Evolutionary conservation across 306 rosid species (phyloP), one percentile per base, ranked within the genome.

Genomic region (Myrica gale): DNA sequence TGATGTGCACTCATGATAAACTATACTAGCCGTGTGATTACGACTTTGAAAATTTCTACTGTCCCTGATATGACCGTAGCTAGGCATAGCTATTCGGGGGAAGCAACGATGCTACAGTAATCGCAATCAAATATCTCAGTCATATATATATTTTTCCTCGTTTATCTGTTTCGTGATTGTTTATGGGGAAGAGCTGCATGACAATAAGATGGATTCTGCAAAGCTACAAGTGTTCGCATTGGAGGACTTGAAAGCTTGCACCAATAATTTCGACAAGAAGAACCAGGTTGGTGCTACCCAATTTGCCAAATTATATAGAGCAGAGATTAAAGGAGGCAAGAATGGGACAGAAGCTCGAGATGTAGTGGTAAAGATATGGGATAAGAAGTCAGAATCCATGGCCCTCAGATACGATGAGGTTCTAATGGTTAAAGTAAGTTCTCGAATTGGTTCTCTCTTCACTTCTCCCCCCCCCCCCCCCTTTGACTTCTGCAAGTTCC

Each of bases 281-380:
- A 92, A 84, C 75, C 69, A 82, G 73, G 84, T 89, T 41, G 90
- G 88, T 68, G 45, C 58, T 15, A 82, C 89, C 17, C 86, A 88
- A 41, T 84, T 84, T 74, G 85, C 87, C 4, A 87, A 77, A 83
- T 67, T 87, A 71, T 92, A 78, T 77, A 85, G 90, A 77, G 91
- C 85, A 17, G 71, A 46, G 65, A 73, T 85, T 23, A 82, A 78
- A 61, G 68, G 76, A 46, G 67, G 82, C 5, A 20, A 17, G 26
- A 41, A 9, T 12, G 70, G 77, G 41, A 23, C 61, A 44, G 68
- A 77, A 65, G 67, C 58, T 80, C 78, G 72, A 77, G 76, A 75
- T 66, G 85, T 85, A 37, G 71, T 82, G 7, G 85, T 88, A 47
- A 89, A 86, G 82, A 79, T 84, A 47, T 86, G 85, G 84, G 90